phyloP scores from a whole-genome alignment of 1,139 yeast species.

The Sugiyamaella xylanicola region DNA sequence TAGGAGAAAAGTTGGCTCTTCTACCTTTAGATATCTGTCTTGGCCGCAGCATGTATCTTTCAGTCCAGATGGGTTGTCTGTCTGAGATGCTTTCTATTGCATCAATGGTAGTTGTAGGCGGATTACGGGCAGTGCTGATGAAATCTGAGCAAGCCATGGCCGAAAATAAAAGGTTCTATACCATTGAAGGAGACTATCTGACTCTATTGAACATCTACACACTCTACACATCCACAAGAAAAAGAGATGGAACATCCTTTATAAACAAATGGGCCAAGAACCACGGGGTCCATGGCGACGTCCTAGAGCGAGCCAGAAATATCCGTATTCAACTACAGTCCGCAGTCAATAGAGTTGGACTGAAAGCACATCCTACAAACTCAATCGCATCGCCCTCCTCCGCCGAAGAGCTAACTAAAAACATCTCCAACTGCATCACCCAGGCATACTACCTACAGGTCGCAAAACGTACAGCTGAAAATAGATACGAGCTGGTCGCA shows the following conservation, averaged over 20 bases:
- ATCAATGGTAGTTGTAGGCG: slow-evolving; percentile 71
- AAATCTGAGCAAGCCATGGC: slow-evolving; percentile 65
- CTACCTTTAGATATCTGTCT: slow-evolving; percentile 60
- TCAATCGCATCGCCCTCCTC: background rate
- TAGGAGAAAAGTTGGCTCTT: slow-evolving; percentile 76
- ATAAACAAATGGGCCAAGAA: slow-evolving; percentile 18
- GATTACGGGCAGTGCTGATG: slow-evolving; percentile 71
- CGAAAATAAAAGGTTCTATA: slow-evolving; percentile 59
- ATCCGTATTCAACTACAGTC: slow-evolving; percentile 22
- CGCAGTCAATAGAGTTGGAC: slow-evolving; percentile 17
- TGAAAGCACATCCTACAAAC: background rate
- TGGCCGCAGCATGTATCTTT: slow-evolving; percentile 27
- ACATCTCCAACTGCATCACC: slow-evolving; percentile 24
- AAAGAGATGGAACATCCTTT: slow-evolving; percentile 15
- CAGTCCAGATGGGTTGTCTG: slow-evolving; percentile 52
- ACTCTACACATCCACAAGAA: slow-evolving; percentile 53
- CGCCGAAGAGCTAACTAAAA: slow-evolving; percentile 12
- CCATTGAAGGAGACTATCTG: slow-evolving; percentile 88
- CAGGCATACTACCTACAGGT: slow-evolving; percentile 28
- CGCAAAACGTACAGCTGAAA: slow-evolving; percentile 19
- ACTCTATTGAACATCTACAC: slow-evolving; percentile 79
- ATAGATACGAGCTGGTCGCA: slow-evolving; percentile 11
- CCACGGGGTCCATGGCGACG: slow-evolving; percentile 21
- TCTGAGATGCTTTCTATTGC: slow-evolving; percentile 79
- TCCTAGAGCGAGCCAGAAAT: slow-evolving; percentile 16